phyloP scores from a whole-genome alignment of 345 rosid genomes.

The Ceriops tagal region DNA sequence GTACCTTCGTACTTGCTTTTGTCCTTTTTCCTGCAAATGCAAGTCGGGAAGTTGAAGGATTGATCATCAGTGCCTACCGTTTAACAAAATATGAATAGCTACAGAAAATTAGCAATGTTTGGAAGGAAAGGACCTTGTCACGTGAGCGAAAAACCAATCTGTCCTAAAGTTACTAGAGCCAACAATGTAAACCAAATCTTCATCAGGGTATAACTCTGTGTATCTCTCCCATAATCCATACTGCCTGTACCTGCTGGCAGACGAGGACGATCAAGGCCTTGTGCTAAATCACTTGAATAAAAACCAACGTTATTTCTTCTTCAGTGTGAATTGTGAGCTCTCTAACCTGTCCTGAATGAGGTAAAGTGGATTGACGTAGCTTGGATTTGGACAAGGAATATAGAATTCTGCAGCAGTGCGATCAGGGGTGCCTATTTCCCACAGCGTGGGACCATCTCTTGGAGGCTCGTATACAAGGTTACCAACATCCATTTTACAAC shows the following conservation, averaged over 20 bases:
- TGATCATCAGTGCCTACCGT: not conserved
- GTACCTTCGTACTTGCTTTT: conserved; percentile 37
- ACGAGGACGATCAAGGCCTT: not conserved
- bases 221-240: conserved; percentile 91
- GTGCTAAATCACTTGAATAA: not conserved
- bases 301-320: too few relatives aligned
- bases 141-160: conserved; percentile 88
- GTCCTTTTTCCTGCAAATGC: conserved; percentile 32
- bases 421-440: conserved; percentile 94
- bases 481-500: conserved; percentile 45
- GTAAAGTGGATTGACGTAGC: conserved; percentile 52
- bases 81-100: not conserved
- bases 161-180: conserved; percentile 53
- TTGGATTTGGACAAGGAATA: conserved; percentile 76
- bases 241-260: conserved; percentile 56
- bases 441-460: conserved; percentile 74
- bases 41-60: not conserved
- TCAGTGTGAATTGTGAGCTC: not conserved
- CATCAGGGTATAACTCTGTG: conserved; percentile 57
- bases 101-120: not conserved
- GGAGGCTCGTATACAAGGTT: conserved; percentile 71
- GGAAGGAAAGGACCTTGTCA: conserved; percentile 42
- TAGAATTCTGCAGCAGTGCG: conserved; percentile 74
- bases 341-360: conserved; percentile 62
- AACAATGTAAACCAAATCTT: conserved; percentile 60